A percentile compares a stretch with the other conserved stretches of the same genome.
phyloP scores from a whole-genome alignment of 805 yeast species.

The Komagataella pastoris region DNA sequence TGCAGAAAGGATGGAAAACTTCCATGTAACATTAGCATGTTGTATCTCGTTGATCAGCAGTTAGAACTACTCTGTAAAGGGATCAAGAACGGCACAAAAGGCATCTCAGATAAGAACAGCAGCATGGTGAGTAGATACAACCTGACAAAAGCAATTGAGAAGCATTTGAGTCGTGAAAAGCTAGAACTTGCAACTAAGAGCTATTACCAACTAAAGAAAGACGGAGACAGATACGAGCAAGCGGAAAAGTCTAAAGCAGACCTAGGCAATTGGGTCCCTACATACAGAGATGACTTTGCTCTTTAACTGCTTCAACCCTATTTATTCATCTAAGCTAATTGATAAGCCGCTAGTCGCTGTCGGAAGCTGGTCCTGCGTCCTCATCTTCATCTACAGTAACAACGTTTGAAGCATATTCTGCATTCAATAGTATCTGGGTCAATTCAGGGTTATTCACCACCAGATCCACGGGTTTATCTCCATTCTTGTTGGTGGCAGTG shows the following conservation, averaged over 20 bases:
- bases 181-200: not conserved
- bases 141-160: not conserved
- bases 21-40: conserved; percentile 15
- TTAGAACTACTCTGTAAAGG: conserved; percentile 40
- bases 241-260: conserved; percentile 11
- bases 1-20: conserved; percentile 2
- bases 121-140: not conserved
- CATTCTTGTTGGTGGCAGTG: conserved; percentile 39
- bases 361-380: conserved; percentile 17
- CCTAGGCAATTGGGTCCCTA: conserved; percentile 32
- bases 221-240: conserved; percentile 18
- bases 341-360: not conserved
- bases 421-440: conserved; percentile 57
- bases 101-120: not conserved
- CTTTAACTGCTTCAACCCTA: not conserved
- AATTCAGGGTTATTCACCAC: conserved; percentile 45
- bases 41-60: conserved; percentile 9
- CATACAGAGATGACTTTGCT: conserved; percentile 28
- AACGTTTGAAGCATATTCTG: conserved; percentile 54
- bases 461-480: conserved; percentile 66
- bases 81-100: conserved; percentile 35
- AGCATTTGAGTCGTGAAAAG: not conserved
- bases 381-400: conserved; percentile 19
- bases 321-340: not conserved
- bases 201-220: conserved; percentile 4